Conservation (phyloP, 2,329 filamentous ascomycete species). For the Phialemonium atrogriseum region DNA sequence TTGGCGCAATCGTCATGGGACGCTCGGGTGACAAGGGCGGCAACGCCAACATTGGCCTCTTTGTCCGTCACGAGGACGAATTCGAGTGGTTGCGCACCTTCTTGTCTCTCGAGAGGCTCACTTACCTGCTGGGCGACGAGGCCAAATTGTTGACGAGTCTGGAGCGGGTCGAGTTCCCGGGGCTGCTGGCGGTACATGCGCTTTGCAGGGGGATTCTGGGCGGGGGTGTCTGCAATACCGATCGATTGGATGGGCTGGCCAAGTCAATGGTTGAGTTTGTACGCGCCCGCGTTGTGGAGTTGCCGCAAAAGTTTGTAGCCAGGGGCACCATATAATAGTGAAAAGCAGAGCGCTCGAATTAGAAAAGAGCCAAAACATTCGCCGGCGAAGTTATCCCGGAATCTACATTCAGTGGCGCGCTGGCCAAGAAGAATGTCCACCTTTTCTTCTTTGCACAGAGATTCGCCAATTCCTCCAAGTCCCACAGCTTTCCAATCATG, state of each 20-base stretch:
- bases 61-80: conserved; percentile 30
- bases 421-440: conserved; percentile 6
- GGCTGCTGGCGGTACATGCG: neutral
- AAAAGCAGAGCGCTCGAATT: too few species aligned
- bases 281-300: neutral
- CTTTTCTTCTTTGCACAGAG: conserved; percentile 1
- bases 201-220: neutral
- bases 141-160: conserved; percentile 26
- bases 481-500: conserved; percentile 6
- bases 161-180: conserved; percentile 30
- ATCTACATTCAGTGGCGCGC: conserved; percentile 4
- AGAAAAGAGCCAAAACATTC: too few species aligned
- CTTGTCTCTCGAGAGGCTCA: conserved; percentile 28
- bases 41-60: conserved; percentile 36
- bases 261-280: neutral
- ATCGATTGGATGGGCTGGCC: neutral
- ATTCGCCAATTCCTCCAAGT: conserved; percentile 4
- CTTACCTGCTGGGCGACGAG: conserved; percentile 24
- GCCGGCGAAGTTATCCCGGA: too few species aligned
- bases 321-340: conserved; percentile 2
- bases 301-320: neutral
- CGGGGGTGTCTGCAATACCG: neutral
- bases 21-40: conserved; percentile 30
- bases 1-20: conserved; percentile 6
- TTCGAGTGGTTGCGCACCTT: conserved; percentile 34